Conservation (phyloP, 306 rosid species). For the Carpinus fangiana region DNA sequence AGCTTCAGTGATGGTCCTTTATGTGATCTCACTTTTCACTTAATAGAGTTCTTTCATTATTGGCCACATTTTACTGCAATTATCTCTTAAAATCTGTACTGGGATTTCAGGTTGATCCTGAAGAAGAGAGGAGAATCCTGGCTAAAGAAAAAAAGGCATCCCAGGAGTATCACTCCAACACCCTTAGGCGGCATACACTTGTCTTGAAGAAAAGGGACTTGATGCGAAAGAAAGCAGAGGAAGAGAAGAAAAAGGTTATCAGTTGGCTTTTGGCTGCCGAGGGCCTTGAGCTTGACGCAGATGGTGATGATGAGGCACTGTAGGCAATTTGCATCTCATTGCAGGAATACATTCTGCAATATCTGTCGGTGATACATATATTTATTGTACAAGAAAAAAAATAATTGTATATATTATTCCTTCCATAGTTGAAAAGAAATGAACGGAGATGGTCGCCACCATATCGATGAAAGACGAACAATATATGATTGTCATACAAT, state of each 20-base stretch:
- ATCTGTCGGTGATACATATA: constrained; percentile 12
- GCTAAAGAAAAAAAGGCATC: constrained; percentile 90
- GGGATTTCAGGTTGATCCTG: constrained; percentile 77
- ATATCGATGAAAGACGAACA: no score
- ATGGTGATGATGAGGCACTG: constrained; percentile 54
- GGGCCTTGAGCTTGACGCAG: constrained; percentile 92
- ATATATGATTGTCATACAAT: no score
- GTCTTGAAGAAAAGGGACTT: constrained; percentile 81
- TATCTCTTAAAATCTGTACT: constrained; percentile 3
- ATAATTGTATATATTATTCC: constrained; percentile 38
- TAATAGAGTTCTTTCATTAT: neutral
- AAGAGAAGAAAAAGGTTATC: constrained; percentile 64
- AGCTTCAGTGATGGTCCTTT: neutral
- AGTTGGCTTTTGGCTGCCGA: constrained; percentile 78
- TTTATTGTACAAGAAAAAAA: constrained; percentile 22
- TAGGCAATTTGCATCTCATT: constrained; percentile 33
- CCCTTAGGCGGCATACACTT: constrained; percentile 80
- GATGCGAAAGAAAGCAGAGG: constrained; percentile 79
- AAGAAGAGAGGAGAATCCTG: constrained; percentile 71
- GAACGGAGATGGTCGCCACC: constrained; percentile 7
- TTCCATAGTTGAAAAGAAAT: constrained; percentile 12
- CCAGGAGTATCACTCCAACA: constrained; percentile 63
- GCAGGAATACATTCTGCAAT: constrained; percentile 25
- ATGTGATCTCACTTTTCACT: neutral
- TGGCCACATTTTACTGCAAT: constrained; percentile 30